Conservation (phyloP, 352 stramenopile genomes). For the Plasmopara halstedii region DNA sequence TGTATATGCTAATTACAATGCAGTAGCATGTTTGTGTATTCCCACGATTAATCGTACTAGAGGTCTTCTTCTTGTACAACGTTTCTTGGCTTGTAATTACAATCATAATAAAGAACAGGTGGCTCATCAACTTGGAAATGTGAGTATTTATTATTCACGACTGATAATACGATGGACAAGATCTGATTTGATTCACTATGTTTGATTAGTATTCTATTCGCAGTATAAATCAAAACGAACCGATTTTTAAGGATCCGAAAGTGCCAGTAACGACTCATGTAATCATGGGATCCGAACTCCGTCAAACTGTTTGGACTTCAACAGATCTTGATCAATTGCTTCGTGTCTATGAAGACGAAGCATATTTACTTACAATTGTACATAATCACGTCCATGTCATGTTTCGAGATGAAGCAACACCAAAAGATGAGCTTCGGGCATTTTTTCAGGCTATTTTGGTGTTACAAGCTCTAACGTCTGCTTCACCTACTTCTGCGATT, state of each 20-base stretch:
- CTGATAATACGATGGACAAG: no score
- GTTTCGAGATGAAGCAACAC: slow-evolving; percentile 39
- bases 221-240: slow-evolving; percentile 54
- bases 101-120: slow-evolving; percentile 21
- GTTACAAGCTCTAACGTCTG: slow-evolving; percentile 28
- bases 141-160: slow-evolving; percentile 14
- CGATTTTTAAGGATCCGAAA: slow-evolving; percentile 41
- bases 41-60: slow-evolving; percentile 82
- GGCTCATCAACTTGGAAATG: slow-evolving; percentile 9
- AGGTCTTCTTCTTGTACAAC: slow-evolving; percentile 45
- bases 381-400: slow-evolving; percentile 36
- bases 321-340: slow-evolving; percentile 40
- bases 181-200: neutral
- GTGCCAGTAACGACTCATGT: slow-evolving; percentile 39
- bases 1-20: slow-evolving; percentile 92
- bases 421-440: slow-evolving; percentile 57
- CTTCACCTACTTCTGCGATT: slow-evolving; percentile 7
- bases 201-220: slow-evolving; percentile 38
- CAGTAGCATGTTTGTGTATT: slow-evolving; percentile 84
- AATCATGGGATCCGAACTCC: slow-evolving; percentile 55
- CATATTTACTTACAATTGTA: slow-evolving; percentile 41
- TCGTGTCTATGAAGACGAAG: slow-evolving; percentile 50
- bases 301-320: slow-evolving; percentile 24
- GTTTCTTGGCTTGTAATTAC: slow-evolving; percentile 26
- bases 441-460: slow-evolving; percentile 66